Conservation (phyloP, 306 rosid species). For the Crotalaria pallida region DNA sequence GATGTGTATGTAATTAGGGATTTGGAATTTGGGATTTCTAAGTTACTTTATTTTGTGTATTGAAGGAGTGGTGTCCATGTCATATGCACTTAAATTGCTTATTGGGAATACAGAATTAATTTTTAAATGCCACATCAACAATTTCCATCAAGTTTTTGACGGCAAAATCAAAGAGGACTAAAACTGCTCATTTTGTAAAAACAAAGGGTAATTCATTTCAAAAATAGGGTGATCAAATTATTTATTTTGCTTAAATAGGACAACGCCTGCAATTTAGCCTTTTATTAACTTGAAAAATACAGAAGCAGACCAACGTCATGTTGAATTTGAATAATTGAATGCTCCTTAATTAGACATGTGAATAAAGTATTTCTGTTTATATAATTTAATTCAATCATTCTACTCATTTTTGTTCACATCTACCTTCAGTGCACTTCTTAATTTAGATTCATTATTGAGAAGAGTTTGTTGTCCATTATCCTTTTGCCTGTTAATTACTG, state of each 20-base stretch:
- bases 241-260: background rate
- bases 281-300: conserved; percentile 8
- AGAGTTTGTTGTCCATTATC: background rate
- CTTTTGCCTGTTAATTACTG: background rate
- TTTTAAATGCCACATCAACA: background rate
- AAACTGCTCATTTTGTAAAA: too few species aligned
- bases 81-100: background rate
- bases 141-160: background rate
- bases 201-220: background rate
- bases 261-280: background rate
- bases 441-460: background rate
- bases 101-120: too few species aligned
- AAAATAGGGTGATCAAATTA: background rate
- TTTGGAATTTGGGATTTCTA: background rate
- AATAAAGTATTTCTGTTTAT: conserved; percentile 1
- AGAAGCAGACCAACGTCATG: background rate
- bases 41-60: background rate
- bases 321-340: conserved; percentile 7
- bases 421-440: background rate
- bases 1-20: background rate
- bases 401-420: background rate
- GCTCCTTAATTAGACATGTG: too few species aligned
- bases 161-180: too few species aligned
- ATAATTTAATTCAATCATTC: background rate
- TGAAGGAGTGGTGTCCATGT: background rate